phyloP scores from a whole-genome alignment of 2,329 filamentous ascomycete species.

The Conoideocrella luteorostrata region DNA sequence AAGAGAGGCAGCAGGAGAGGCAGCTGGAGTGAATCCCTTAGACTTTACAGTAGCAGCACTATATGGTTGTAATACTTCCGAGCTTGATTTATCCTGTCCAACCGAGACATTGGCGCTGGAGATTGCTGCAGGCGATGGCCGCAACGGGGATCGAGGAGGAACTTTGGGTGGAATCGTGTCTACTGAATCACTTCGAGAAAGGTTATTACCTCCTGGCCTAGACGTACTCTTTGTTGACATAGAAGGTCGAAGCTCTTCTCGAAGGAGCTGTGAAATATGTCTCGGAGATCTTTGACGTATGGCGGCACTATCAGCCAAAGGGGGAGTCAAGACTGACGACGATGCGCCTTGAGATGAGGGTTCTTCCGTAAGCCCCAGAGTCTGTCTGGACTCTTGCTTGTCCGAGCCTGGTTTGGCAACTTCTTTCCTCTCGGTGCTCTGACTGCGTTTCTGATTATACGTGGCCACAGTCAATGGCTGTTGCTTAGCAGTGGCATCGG shows the following conservation, averaged over 20 bases:
- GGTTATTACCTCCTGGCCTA: background rate
- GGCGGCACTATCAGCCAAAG: conserved; percentile 30
- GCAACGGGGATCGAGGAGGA: conserved; percentile 2
- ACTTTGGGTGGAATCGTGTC: background rate
- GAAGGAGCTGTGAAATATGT: conserved; percentile 17
- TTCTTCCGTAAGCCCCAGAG: conserved; percentile 6
- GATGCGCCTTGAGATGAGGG: conserved; percentile 15
- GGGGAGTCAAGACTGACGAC: conserved; percentile 30
- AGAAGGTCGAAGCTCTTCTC: background rate
- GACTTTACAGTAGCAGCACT: background rate
- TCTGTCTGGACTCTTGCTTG: conserved; percentile 3
- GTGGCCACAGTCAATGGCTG: background rate
- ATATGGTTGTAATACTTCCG: background rate
- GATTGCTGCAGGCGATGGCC: background rate
- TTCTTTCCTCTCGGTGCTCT: conserved; percentile 33
- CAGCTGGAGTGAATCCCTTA: background rate
- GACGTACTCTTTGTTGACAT: background rate
- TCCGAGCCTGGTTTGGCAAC: conserved; percentile 13
- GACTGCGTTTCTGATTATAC: background rate
- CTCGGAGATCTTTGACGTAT: conserved; percentile 47
- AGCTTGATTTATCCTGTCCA: background rate
- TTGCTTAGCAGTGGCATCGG: background rate
- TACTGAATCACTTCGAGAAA: background rate
- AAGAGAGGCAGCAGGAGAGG: background rate
- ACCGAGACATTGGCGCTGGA: background rate